Conservation (phyloP, 139 green algal species). For the Chlamydomonas schloesseri region DNA sequence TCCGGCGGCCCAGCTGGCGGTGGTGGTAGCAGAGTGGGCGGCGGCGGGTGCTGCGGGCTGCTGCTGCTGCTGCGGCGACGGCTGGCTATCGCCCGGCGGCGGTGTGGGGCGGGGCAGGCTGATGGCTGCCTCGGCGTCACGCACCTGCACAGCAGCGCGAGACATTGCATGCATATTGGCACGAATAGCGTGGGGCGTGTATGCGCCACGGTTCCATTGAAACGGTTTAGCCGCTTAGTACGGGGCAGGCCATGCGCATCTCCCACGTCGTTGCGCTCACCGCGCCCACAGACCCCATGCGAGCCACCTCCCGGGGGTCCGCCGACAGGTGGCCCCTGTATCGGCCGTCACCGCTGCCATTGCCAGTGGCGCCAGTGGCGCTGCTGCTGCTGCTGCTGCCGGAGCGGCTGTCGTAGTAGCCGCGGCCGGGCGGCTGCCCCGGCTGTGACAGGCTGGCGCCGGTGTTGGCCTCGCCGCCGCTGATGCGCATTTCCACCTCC, state of each 20-base stretch:
- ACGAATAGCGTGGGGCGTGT: no score
- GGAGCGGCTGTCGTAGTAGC: not conserved
- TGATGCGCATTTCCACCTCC: conserved; percentile 21
- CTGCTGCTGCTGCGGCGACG: not conserved
- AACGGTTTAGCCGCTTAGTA: no score
- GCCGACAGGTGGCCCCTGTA: conserved; percentile 22
- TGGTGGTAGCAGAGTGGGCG: no score
- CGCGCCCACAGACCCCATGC: not conserved
- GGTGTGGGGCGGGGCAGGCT: not conserved
- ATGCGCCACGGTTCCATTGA: no score
- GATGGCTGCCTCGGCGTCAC: conserved; percentile 21
- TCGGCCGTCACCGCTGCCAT: no score
- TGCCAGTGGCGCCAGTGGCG: no score
- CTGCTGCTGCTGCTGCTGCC: no score
- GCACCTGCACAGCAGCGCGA: not conserved
- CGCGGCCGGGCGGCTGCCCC: not conserved
- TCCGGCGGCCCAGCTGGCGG: no score
- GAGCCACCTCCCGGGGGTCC: not conserved
- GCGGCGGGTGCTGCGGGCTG: not conserved
- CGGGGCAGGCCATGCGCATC: no score
- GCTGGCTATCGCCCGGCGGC: no score
- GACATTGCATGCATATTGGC: no score
- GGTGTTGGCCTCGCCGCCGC: conserved; percentile 9
- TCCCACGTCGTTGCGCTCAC: no score
- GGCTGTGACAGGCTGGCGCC: not conserved